Percentiles rank a stretch among this genome's conserved stretches.
phyloP scores from a whole-genome alignment of 495 filamentous ascomycete genomes.

The Hypoxylon fuscum region DNA sequence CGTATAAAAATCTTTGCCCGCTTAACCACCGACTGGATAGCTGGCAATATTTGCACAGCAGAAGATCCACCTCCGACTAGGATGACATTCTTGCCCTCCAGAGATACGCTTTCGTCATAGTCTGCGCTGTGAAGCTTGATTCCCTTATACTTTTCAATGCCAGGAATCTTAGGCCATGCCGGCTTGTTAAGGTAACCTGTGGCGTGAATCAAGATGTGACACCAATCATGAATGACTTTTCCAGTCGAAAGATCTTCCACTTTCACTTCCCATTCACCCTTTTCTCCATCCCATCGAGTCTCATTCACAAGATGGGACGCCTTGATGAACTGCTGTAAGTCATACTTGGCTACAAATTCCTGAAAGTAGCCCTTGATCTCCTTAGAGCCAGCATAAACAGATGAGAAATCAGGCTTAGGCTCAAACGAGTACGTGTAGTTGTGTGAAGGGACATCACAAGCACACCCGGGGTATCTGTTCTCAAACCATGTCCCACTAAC shows the following conservation, averaged over 20 bases:
- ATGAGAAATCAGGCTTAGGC: constrained; percentile 58
- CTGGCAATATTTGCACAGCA: constrained; percentile 58
- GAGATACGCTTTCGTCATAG: constrained; percentile 58
- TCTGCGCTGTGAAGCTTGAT: constrained; percentile 63
- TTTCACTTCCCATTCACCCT: constrained; percentile 53
- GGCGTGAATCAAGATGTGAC: constrained; percentile 63
- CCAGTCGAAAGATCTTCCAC: constrained; percentile 49
- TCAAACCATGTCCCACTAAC: constrained; percentile 55
- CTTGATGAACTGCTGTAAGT: constrained; percentile 51
- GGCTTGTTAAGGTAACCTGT: constrained; percentile 49
- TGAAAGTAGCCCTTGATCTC: constrained; percentile 61
- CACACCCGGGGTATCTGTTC: constrained; percentile 50
- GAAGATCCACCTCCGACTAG: constrained; percentile 64
- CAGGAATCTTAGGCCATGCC: constrained; percentile 64
- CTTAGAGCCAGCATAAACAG: constrained; percentile 51
- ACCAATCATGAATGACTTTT: constrained; percentile 49
- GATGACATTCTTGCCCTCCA: constrained; percentile 58
- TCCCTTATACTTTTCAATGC: constrained; percentile 63
- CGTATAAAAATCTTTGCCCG: constrained; percentile 56
- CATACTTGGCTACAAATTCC: constrained; percentile 54
- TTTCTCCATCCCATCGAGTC: constrained; percentile 52
- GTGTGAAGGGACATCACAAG: constrained; percentile 45
- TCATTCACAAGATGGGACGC: constrained; percentile 49
- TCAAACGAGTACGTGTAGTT: constrained; percentile 63
- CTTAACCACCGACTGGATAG: constrained; percentile 54